Evolutionary conservation across 2,329 filamentous ascomycete genomes (phyloP).

Genomic region (Grosmannia serpens): DNA sequence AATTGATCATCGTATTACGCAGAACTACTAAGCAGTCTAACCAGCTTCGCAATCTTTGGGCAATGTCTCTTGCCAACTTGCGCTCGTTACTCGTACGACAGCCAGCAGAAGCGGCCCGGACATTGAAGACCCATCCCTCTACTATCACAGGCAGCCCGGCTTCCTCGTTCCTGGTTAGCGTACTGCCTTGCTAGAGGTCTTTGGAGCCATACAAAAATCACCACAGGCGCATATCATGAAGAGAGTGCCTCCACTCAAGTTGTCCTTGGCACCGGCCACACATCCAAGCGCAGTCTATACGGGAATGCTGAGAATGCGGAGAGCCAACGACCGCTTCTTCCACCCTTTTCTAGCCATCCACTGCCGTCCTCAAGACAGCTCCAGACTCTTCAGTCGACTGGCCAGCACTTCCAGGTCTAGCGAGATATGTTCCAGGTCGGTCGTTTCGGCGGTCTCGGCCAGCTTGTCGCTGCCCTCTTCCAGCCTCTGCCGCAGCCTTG

Average conservation of each 20-base stretch:
- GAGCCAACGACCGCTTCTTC: neutral
- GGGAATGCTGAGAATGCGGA: neutral
- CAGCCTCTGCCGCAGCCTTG: constrained; percentile 3
- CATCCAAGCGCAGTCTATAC: constrained; percentile 6
- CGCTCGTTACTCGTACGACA: no score
- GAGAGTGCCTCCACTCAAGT: no score
- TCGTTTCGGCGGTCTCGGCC: neutral
- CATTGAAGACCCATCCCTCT: no score
- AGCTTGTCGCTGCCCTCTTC: neutral
- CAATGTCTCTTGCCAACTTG: no score
- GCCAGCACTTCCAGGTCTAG: constrained; percentile 10
- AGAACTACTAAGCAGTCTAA: no score
- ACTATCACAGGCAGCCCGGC: no score
- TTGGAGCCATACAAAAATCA: neutral
- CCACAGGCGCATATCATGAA: neutral
- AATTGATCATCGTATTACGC: neutral
- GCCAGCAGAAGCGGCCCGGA: no score
- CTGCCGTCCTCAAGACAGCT: constrained; percentile 5
- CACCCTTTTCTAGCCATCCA: neutral
- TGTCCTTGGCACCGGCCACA: neutral
- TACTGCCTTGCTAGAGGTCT: no score
- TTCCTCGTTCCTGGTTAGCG: no score
- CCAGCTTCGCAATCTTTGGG: no score
- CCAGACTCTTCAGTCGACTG: constrained; percentile 8
- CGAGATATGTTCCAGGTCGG: constrained; percentile 1